Base-by-base conservation (phyloP, 2,329 filamentous ascomycete genomes). In the Metarhizium robertsii region DNA sequence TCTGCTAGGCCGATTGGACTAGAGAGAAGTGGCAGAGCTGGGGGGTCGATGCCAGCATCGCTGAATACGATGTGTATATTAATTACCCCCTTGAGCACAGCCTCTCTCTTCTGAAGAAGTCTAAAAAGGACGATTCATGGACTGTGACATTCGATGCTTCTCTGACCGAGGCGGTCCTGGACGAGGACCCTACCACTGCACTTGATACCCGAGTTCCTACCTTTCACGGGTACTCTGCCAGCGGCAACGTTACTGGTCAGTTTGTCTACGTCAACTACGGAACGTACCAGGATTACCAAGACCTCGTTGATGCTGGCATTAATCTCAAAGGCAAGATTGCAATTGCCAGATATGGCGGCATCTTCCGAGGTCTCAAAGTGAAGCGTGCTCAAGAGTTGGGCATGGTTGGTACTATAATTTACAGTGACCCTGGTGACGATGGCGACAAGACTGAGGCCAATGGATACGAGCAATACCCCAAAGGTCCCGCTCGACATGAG, bases 181-280 rank as follows among this genome's bases (percentile, higher is more conserved):
- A 90, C 0, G 86, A 95, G 53, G 94, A 99, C 67, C 80, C 84
- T 3, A 95, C 91, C 0, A 90, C 85, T 18, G 80, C 84, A 25
- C 75, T 90, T 49, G 71, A 80, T 10, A 80, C 91, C 64, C 79
- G 90, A 34, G 80, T 97, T 29, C 91, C 92, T 1, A 92, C 87
- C 0, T 97, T 97, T 74, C 92, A 97, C 66, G 94, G 92, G 53
- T 97, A 96, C 70, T 95, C 90, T 4, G 91, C 91, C 4, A 92
- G 79, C 58, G 92, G 92, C 32, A 95, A 97, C 68, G 92, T 95
- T 50, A 96, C 92, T 0, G 90, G 84, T 2, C 81, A 84, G 14
- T 94, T 89, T 61, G 88, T 96, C 36, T 97, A 87, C 65, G 90
- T 89, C 67, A 96, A 96, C 71, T 95, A 94, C 65, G 92, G 92